A percentile compares a stretch with the other conserved stretches of the same genome.
Conservation (phyloP, 805 yeast genomes). For the Wickerhamomyces hampshirensis region DNA sequence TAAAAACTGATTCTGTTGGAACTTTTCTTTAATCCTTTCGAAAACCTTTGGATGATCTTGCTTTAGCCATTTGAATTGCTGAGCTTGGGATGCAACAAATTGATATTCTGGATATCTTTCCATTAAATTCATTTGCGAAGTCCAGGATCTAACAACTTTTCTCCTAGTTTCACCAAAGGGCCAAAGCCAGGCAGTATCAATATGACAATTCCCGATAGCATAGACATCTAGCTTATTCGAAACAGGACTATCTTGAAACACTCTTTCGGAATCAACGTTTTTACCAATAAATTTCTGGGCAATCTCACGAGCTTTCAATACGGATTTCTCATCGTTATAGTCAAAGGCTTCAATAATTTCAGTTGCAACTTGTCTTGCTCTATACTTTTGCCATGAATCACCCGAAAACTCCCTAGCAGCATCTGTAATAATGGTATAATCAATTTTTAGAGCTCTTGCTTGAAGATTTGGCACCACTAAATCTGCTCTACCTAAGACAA, state of each 20-base stretch:
- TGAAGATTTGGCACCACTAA: slow-evolving; percentile 74
- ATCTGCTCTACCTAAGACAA: slow-evolving; percentile 65
- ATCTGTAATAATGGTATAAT: slow-evolving; percentile 85
- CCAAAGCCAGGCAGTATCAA: slow-evolving; percentile 99
- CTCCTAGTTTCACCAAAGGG: slow-evolving; percentile 97
- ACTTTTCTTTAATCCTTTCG: slow-evolving; percentile 52
- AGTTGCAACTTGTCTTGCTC: slow-evolving; percentile 76
- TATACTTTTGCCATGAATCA: slow-evolving; percentile 75
- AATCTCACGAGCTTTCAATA: slow-evolving; percentile 59
- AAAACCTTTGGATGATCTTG: slow-evolving; percentile 83
- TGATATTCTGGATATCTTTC: slow-evolving; percentile 89
- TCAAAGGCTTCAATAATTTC: slow-evolving; percentile 83
- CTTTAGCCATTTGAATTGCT: slow-evolving; percentile 89
- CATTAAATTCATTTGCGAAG: slow-evolving; percentile 80
- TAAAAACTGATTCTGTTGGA: slow-evolving; percentile 67
- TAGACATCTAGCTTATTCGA: slow-evolving; percentile 50
- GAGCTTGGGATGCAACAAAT: slow-evolving; percentile 94
- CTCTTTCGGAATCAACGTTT: slow-evolving; percentile 59
- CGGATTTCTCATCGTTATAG: slow-evolving; percentile 52
- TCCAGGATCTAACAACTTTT: slow-evolving; percentile 92
- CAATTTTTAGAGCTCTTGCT: slow-evolving; percentile 73
- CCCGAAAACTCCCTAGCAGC: slow-evolving; percentile 83
- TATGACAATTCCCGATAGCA: slow-evolving; percentile 93
- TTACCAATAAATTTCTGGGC: slow-evolving; percentile 63
- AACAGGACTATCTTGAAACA: slow-evolving; percentile 41